Conservation (phyloP, 2,329 filamentous ascomycete species). For the Lomentospora prolificans region DNA sequence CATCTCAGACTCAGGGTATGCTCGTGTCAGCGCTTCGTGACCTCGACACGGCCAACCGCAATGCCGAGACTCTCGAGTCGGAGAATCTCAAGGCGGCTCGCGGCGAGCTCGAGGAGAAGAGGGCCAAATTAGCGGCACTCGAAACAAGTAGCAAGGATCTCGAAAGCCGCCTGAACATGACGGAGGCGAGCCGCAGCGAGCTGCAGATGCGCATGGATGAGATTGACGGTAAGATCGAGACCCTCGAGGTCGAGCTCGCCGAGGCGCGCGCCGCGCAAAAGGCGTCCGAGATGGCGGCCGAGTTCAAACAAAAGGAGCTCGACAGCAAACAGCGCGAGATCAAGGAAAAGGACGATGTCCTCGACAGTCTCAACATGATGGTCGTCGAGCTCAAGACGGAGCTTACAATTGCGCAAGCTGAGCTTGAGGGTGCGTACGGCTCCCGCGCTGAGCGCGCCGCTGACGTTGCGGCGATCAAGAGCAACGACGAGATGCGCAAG, state of each 20-base stretch:
- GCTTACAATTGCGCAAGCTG: slow-evolving; percentile 49
- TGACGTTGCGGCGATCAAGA: slow-evolving; percentile 45
- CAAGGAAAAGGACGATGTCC: slow-evolving; percentile 39
- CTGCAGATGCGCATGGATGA: slow-evolving; percentile 15
- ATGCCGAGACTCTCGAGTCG: slow-evolving; percentile 12
- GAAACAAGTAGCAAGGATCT: slow-evolving; percentile 21
- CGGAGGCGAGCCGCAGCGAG: slow-evolving; percentile 12
- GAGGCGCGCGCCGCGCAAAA: slow-evolving; percentile 23
- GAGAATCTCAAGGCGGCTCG: slow-evolving; percentile 22
- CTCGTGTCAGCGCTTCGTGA: slow-evolving; percentile 17
- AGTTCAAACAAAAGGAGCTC: slow-evolving; percentile 32
- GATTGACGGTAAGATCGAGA: slow-evolving; percentile 21
- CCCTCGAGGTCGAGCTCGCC: slow-evolving; percentile 26
- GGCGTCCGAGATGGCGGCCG: slow-evolving; percentile 25
- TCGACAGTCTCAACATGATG: slow-evolving; percentile 40
- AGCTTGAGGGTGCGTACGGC: slow-evolving; percentile 53
- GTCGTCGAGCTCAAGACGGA: slow-evolving; percentile 52
- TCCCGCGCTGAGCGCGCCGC: slow-evolving; percentile 48
- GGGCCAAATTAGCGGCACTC: slow-evolving; percentile 24
- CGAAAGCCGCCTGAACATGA: slow-evolving; percentile 8
- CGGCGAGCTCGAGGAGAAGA: slow-evolving; percentile 32
- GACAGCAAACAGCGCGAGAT: slow-evolving; percentile 25
- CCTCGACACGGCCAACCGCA: slow-evolving; percentile 14
- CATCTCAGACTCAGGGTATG: slow-evolving; percentile 17
- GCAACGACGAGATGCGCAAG: slow-evolving; percentile 32